Percentiles rank a stretch among this genome's conserved stretches.
Conservation (phyloP, 2,329 filamentous ascomycete species). For the Celoporthe dispersa region DNA sequence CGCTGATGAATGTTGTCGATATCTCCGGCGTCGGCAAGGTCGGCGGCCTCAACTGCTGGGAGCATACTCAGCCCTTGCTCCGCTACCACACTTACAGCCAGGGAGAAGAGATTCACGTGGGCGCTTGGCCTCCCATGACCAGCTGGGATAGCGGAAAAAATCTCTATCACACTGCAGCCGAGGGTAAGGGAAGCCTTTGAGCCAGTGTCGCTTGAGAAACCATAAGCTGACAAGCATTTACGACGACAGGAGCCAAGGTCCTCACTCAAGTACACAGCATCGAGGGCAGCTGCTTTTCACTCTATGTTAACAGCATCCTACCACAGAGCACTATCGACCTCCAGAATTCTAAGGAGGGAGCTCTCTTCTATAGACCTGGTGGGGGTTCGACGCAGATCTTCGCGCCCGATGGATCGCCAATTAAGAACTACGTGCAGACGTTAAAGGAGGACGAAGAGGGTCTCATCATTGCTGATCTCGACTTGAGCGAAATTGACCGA, state of each 20-base stretch:
- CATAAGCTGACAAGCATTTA: neutral
- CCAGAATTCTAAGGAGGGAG: neutral
- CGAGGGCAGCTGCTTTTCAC: constrained; percentile 35
- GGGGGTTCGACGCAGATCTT: constrained; percentile 56
- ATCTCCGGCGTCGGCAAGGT: constrained; percentile 53
- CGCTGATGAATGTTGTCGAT: constrained; percentile 56
- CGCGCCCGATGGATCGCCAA: constrained; percentile 50
- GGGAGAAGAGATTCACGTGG: constrained; percentile 35
- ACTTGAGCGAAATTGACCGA: constrained; percentile 48
- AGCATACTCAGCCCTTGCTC: constrained; percentile 59
- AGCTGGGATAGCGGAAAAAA: neutral
- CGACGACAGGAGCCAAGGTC: constrained; percentile 26
- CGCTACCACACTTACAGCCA: constrained; percentile 36
- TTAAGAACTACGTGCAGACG: constrained; percentile 34
- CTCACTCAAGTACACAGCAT: constrained; percentile 34
- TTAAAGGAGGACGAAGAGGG: constrained; percentile 48
- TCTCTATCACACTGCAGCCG: neutral
- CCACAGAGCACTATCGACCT: constrained; percentile 31
- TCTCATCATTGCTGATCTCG: constrained; percentile 55
- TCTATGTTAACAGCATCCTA: constrained; percentile 34
- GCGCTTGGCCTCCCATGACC: constrained; percentile 32
- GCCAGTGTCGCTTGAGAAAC: neutral
- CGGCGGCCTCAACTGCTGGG: constrained; percentile 61
- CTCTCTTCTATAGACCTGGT: constrained; percentile 35
- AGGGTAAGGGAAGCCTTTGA: neutral